Evolutionary conservation across 75 land plant genomes (phyloP).

Genomic region (Sequoiadendron giganteum): DNA sequence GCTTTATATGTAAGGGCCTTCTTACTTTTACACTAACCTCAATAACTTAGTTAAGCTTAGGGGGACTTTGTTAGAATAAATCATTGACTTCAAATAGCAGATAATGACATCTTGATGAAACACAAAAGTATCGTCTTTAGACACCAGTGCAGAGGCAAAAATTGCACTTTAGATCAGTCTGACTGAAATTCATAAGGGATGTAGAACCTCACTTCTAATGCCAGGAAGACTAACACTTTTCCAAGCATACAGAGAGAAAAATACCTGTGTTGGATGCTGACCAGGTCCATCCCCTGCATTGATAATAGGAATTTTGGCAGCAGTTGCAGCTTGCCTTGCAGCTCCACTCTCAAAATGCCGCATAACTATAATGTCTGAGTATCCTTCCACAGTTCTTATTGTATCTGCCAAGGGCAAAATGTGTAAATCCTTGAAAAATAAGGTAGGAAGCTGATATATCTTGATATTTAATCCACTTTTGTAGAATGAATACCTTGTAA

Average conservation of each 20-base stretch:
- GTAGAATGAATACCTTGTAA: conserved; percentile 67
- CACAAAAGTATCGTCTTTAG: not conserved
- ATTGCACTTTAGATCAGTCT: not conserved
- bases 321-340: conserved; percentile 80
- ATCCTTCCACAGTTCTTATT: conserved; percentile 95
- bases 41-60: not conserved
- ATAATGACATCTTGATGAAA: not conserved
- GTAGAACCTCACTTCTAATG: not conserved
- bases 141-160: not conserved
- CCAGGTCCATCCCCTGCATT: conserved; percentile 99
- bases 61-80: not conserved
- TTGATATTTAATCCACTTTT: not conserved
- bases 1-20: not conserved
- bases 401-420: conserved; percentile 52
- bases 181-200: not conserved
- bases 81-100: not conserved
- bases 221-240: not conserved
- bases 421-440: not conserved
- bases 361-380: conserved; percentile 94
- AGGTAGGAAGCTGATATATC: not conserved
- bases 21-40: not conserved
- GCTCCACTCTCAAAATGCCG: conserved; percentile 99
- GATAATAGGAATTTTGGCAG: conserved; percentile 80
- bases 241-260: conserved; percentile 1
- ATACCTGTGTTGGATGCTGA: conserved; percentile 96